These are phyloP conservation scores for Parietaria judaica DNA, from an alignment of 306 rosid genomes.

Conservation along the genomic window DNA sequence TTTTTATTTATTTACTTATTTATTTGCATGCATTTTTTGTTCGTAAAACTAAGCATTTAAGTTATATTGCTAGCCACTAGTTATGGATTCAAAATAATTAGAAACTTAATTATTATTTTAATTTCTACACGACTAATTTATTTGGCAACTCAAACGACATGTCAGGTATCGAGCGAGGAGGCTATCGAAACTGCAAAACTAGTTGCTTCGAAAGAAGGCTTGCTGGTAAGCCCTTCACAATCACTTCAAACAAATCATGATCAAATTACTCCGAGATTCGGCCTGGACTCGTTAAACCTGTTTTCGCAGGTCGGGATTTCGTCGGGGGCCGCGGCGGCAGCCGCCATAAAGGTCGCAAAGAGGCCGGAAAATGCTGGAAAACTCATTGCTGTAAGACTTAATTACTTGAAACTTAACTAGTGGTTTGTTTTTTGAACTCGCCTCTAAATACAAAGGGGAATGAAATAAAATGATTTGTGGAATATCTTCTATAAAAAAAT, in stretches of 20 bases:
- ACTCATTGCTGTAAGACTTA: slow-evolving; percentile 50
- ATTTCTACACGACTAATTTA: neutral
- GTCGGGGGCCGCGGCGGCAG: slow-evolving; percentile 77
- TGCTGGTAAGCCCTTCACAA: slow-evolving; percentile 39
- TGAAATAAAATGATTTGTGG: no score
- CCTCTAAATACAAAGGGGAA: no score
- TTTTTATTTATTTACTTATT: no score
- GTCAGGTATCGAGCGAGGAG: slow-evolving; percentile 54
- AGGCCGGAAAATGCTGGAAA: slow-evolving; percentile 67
- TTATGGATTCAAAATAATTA: no score
- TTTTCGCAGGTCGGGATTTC: slow-evolving; percentile 66
- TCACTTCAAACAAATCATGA: neutral
- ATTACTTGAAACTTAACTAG: neutral
- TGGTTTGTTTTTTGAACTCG: no score
- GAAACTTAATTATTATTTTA: no score
- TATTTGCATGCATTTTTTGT: no score
- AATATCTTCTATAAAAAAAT: no score
- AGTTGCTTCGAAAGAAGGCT: slow-evolving; percentile 75
- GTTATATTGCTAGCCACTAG: no score
- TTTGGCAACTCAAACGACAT: slow-evolving; percentile 8
- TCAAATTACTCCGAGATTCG: no score
- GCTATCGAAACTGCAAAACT: slow-evolving; percentile 62
- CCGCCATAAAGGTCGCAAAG: slow-evolving; percentile 55
- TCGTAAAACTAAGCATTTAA: no score
- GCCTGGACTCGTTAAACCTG: no score